Evolutionary conservation across 2,329 filamentous ascomycete genomes (phyloP).

Genomic region (Chalaropsis thielavioides): DNA sequence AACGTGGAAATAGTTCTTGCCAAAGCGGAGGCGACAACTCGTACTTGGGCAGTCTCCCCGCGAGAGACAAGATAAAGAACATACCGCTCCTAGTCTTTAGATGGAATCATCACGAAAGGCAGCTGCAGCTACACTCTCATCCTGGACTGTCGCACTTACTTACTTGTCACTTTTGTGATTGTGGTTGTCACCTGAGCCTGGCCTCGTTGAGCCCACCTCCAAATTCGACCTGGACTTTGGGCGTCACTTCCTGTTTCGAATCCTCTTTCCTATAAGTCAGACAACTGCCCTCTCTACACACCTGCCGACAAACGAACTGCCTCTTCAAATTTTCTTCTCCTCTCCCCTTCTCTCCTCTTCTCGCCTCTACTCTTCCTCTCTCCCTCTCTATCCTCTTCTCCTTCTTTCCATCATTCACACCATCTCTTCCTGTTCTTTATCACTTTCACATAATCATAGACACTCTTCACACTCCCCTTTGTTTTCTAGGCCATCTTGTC

Average conservation of each 20-base stretch:
- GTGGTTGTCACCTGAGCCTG: neutral
- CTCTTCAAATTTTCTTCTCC: neutral
- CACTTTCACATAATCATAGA: neutral
- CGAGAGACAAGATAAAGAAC: neutral
- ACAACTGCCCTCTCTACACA: neutral
- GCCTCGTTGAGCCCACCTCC: neutral
- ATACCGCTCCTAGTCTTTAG: neutral
- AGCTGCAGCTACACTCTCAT: neutral
- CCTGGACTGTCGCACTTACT: neutral
- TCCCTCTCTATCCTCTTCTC: neutral
- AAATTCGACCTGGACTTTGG: neutral
- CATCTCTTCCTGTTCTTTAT: neutral
- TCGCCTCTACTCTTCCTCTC: no score
- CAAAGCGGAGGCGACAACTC: neutral
- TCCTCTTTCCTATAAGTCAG: conserved; percentile 3
- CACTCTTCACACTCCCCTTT: neutral
- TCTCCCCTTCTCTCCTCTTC: neutral
- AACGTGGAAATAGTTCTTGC: neutral
- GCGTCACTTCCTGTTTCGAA: neutral
- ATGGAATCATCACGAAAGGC: neutral
- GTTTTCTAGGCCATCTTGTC: neutral
- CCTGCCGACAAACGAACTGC: neutral
- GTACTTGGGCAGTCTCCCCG: neutral
- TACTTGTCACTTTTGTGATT: neutral
- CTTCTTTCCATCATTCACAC: neutral